Conservation (phyloP, 257 asterid genomes). For the Ocimum tenuiflorum region DNA sequence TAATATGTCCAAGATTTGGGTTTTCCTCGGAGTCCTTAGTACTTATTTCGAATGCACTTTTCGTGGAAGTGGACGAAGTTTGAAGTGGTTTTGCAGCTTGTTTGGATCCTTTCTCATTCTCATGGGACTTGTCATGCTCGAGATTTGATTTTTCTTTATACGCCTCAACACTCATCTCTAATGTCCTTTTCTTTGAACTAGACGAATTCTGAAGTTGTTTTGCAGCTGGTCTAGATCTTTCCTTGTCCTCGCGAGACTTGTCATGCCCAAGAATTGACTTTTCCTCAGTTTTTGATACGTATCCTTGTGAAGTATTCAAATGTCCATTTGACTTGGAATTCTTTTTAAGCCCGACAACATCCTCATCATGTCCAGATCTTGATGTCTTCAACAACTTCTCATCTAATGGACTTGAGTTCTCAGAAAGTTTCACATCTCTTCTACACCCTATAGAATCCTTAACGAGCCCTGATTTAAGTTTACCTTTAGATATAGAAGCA, state of each 20-base stretch:
- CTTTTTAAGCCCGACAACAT: constrained; percentile 6
- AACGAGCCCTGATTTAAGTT: constrained; percentile 10
- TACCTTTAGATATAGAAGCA: constrained; percentile 19
- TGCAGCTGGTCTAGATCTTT: constrained; percentile 11
- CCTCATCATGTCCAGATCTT: constrained; percentile 14
- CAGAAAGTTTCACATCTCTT: constrained; percentile 18
- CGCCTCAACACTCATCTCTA: constrained; percentile 12
- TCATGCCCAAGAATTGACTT: constrained; percentile 5
- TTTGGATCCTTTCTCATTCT: constrained; percentile 14
- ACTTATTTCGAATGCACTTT: constrained; percentile 11
- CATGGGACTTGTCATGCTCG: constrained; percentile 21
- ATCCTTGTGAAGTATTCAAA: constrained; percentile 5
- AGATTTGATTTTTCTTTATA: constrained; percentile 15
- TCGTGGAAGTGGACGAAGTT: constrained; percentile 13
- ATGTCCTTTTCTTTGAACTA: constrained; percentile 12
- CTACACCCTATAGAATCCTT: constrained; percentile 24
- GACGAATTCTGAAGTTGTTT: constrained; percentile 19
- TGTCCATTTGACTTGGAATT: background rate
- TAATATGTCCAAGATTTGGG: no score
- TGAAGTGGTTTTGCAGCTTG: constrained; percentile 20
- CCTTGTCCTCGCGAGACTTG: no score
- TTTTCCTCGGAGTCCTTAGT: no score
- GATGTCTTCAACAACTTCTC: constrained; percentile 4
- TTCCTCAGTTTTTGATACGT: no score
- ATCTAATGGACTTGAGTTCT: constrained; percentile 19